These are phyloP conservation scores for Vitis rotundifolia DNA, from an alignment of 164 flowering plant genomes.

Conservation along the genomic window DNA sequence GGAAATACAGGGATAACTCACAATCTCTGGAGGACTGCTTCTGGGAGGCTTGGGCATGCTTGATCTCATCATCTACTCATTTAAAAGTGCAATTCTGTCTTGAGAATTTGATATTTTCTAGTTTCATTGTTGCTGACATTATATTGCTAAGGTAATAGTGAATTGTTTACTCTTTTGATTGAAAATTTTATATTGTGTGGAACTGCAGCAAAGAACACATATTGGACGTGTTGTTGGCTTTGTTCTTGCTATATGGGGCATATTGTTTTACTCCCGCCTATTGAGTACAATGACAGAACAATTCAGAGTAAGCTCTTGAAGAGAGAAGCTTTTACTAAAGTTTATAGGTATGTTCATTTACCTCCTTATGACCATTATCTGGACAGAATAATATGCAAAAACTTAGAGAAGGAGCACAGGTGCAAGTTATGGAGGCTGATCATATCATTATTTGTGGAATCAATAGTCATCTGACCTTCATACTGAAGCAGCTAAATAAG, in stretches of 20 bases:
- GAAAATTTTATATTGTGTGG: constrained; percentile 11
- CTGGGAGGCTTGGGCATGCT: constrained; percentile 99
- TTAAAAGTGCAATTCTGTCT: constrained; percentile 51
- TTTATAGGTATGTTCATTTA: constrained; percentile 1
- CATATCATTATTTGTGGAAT: constrained; percentile 95
- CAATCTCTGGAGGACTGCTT: constrained; percentile 91
- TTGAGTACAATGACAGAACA: constrained; percentile 98
- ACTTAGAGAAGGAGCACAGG: constrained; percentile 92
- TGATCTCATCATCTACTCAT: constrained; percentile 95
- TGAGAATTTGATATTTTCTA: constrained; percentile 8
- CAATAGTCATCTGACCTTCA: constrained; percentile 76
- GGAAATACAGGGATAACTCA: constrained; percentile 43
- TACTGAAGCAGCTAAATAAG: constrained; percentile 88
- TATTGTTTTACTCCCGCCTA: constrained; percentile 87
- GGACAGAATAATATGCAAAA: constrained; percentile 89
- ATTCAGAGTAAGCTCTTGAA: constrained; percentile 71
- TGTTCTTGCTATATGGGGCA: constrained; percentile 94
- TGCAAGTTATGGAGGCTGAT: constrained; percentile 90
- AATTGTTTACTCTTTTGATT: neutral
- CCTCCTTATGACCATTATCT: constrained; percentile 19
- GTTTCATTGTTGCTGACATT: neutral
- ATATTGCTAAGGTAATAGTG: constrained; percentile 1
- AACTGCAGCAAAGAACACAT: constrained; percentile 84
- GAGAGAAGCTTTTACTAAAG: neutral
- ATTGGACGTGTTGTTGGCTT: constrained; percentile 89